Conservation (phyloP, 2,329 filamentous ascomycete genomes). For the Colletotrichum cuscutae region DNA sequence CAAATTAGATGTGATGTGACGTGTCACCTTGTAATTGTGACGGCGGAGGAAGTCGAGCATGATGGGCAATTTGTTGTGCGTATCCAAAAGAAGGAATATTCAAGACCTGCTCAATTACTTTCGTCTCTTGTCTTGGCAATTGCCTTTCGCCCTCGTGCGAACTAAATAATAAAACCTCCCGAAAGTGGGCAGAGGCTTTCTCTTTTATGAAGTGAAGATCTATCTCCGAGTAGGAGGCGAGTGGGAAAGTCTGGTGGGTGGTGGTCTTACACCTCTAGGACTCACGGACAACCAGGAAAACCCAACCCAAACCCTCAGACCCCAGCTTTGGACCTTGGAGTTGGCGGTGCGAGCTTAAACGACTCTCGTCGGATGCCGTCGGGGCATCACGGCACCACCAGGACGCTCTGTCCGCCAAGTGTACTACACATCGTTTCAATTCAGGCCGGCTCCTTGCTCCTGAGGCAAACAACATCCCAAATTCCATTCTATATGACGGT, state of each 20-base stretch:
- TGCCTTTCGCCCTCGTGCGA: neutral
- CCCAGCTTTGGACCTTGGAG: neutral
- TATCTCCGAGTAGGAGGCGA: neutral
- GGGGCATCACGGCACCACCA: constrained; percentile 11
- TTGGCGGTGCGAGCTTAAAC: constrained; percentile 11
- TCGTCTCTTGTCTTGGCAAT: constrained; percentile 16
- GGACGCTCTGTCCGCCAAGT: constrained; percentile 19
- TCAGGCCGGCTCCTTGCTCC: constrained; percentile 18
- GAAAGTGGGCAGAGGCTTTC: neutral
- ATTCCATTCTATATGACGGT: neutral
- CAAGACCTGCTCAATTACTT: constrained; percentile 26
- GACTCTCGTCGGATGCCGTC: constrained; percentile 14
- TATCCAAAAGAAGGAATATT: constrained; percentile 32
- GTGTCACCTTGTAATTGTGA: constrained; percentile 37
- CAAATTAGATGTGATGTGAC: constrained; percentile 36
- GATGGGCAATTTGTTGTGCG: constrained; percentile 3
- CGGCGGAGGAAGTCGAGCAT: constrained; percentile 29
- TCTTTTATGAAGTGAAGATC: constrained; percentile 24
- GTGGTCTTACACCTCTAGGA: neutral
- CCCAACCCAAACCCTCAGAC: constrained; percentile 21
- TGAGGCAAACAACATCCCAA: constrained; percentile 15
- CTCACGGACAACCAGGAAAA: constrained; percentile 22
- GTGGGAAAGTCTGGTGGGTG: neutral
- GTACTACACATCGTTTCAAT: constrained; percentile 19
- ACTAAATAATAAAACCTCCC: no score